These are phyloP conservation scores for Yueomyces sp. DNA, from an alignment of 805 yeast species.

Conservation along the genomic window DNA sequence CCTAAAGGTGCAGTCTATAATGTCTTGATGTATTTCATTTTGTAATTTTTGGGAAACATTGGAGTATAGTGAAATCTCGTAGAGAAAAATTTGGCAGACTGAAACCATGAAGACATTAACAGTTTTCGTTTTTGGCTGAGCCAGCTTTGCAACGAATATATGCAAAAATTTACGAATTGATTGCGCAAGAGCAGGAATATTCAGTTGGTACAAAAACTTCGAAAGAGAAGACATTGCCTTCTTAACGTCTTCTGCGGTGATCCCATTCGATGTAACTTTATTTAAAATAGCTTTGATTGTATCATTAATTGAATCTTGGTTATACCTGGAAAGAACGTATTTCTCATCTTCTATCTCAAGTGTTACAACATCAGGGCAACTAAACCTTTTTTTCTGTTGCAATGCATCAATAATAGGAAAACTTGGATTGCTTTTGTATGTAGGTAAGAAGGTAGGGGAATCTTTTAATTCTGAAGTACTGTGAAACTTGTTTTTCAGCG, in stretches of 20 bases:
- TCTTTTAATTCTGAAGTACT: no score
- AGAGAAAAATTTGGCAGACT: conserved; percentile 16
- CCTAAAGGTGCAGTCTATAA: conserved; percentile 15
- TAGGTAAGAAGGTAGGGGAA: no score
- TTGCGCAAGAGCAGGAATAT: conserved; percentile 3
- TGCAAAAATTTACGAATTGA: no score
- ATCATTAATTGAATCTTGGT: conserved; percentile 1
- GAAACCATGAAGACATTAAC: conserved; percentile 22
- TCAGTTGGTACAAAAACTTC: conserved; percentile 10
- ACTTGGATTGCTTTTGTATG: no score
- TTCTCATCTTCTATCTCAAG: no score
- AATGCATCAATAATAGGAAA: no score
- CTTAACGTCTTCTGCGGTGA: conserved; percentile 16
- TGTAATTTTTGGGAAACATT: conserved; percentile 5
- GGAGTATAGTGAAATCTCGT: conserved; percentile 15
- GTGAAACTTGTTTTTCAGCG: no score
- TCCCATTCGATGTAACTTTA: conserved; percentile 13
- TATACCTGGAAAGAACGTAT: not conserved
- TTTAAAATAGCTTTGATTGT: conserved; percentile 8
- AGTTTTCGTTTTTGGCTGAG: conserved; percentile 13
- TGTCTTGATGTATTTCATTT: conserved; percentile 8
- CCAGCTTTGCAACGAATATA: no score
- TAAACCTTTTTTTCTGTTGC: no score
- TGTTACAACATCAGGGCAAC: no score
- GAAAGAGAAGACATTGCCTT: conserved; percentile 4